Evolutionary conservation across 2,329 filamentous ascomycete species (phyloP), one percentile per base, ranked within the genome.

Genomic region (Xylogone sp.): DNA sequence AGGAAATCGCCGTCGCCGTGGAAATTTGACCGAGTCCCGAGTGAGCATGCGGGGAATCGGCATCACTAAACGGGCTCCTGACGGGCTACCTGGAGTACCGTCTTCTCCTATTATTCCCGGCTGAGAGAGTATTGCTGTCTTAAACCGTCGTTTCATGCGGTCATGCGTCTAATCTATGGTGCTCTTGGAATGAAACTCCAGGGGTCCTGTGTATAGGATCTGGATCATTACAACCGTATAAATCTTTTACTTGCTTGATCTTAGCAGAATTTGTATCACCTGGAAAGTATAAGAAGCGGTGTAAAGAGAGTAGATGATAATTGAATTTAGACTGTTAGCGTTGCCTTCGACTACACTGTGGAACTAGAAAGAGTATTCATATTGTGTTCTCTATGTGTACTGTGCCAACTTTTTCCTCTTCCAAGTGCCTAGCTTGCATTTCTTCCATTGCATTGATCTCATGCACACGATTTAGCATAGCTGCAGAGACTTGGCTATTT

Each of bases 401-500:
- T 45, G 20, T 27, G 16, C 21, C 46, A 7, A 34, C 16, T 24
- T 48, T 42, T 39, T 34, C 34, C n/a, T 39, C 19, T 21, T 34
- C 24, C 9, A 21, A 20, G 22, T n/a, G 16, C 34, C 34, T 39
- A 39, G 48, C 48, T n/a, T 21, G n/a, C 21, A 20, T 18, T 7
- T 49, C 34, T 21, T 49, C 31, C 13, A 18, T 24, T 19, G 31
- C 20, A 42, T 51, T 51, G 21, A 51, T 18, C 44, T 51, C 19
- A 29, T 47, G 43, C n/a, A 51, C 34, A n/a, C 45, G 43, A 18
- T 12, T 44, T 12, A 48, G 42, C 21, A 31, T 42, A 18, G 44
- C 49, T 20, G 43, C 29, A 19, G 49, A 46, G 7, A 51, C 49
- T 51, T 51, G 49, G 24, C 49, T 51, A 31, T 51, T 51, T 43